Conservation (phyloP, 1,284 basidiomycete species). For the Chalciporus piperatoides region DNA sequence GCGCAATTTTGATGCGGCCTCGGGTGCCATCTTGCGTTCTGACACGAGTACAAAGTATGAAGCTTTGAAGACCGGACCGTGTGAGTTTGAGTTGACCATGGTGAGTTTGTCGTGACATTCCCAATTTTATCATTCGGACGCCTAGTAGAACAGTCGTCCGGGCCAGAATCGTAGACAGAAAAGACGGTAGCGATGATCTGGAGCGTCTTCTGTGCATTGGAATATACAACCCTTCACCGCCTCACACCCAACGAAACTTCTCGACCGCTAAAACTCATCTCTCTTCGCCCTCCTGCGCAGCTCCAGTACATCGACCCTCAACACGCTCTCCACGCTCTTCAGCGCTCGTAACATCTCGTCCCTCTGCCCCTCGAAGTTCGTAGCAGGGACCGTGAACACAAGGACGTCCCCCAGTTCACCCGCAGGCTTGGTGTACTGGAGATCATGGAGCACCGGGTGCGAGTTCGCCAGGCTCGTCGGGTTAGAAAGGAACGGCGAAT, state of each 20-base stretch:
- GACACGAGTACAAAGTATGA: not conserved
- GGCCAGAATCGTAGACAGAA: not conserved
- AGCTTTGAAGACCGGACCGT: not conserved
- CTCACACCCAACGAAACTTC: not conserved
- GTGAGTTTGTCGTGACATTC: no score
- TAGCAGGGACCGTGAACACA: constrained; percentile 16
- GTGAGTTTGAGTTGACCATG: not conserved
- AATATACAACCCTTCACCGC: not conserved
- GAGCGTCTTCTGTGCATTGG: not conserved
- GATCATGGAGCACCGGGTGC: constrained; percentile 16
- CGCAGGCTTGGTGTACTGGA: constrained; percentile 24
- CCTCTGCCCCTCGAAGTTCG: constrained; percentile 1
- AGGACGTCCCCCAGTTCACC: constrained; percentile 28
- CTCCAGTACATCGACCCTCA: constrained; percentile 26
- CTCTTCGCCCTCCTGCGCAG: constrained; percentile 23
- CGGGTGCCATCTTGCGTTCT: constrained; percentile 9
- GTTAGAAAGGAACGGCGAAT: constrained; percentile 24
- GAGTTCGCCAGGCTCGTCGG: constrained; percentile 19
- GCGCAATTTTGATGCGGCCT: constrained; percentile 27
- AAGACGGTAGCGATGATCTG: not conserved
- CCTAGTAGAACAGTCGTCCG: no score
- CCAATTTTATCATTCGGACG: not conserved
- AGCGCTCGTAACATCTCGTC: constrained; percentile 20
- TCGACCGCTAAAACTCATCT: constrained; percentile 25
- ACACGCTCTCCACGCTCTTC: constrained; percentile 19